phyloP scores from a whole-genome alignment of 257 asterid species.

The Penstemon barbatus region DNA sequence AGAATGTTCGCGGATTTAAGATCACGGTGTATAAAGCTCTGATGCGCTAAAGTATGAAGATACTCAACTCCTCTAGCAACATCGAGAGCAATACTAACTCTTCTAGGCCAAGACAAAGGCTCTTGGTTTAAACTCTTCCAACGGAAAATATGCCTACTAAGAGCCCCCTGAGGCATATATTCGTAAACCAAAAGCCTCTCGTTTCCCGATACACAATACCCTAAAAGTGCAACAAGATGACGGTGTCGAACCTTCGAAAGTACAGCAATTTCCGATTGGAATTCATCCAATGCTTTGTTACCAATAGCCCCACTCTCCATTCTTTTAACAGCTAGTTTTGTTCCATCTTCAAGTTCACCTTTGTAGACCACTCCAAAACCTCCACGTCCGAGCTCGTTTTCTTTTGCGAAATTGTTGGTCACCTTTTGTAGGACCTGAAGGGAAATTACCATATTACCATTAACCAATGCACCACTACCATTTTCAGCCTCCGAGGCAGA shows the following conservation, averaged over 20 bases:
- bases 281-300: slow-evolving; percentile 64
- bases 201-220: slow-evolving; percentile 57
- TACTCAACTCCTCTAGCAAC: slow-evolving; percentile 83
- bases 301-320: slow-evolving; percentile 54
- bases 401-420: slow-evolving; percentile 53
- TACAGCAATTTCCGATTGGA: slow-evolving; percentile 71
- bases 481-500: slow-evolving; percentile 31
- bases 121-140: slow-evolving; percentile 54
- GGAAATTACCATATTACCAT: slow-evolving; percentile 46
- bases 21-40: slow-evolving; percentile 82
- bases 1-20: slow-evolving; percentile 75
- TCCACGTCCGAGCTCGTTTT: slow-evolving; percentile 79
- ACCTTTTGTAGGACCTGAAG: slow-evolving; percentile 51
- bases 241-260: slow-evolving; percentile 82
- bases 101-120: slow-evolving; percentile 66
- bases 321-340: slow-evolving; percentile 71
- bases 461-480: slow-evolving; percentile 27
- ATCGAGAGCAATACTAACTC: slow-evolving; percentile 72
- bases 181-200: slow-evolving; percentile 82
- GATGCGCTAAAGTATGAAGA: slow-evolving; percentile 68
- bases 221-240: slow-evolving; percentile 69
- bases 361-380: slow-evolving; percentile 82
- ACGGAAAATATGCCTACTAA: slow-evolving; percentile 68
- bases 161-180: slow-evolving; percentile 77
- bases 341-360: slow-evolving; percentile 59